Evolutionary conservation across 106 monocot genomes (phyloP).

Genomic region (Posidonia australis): DNA sequence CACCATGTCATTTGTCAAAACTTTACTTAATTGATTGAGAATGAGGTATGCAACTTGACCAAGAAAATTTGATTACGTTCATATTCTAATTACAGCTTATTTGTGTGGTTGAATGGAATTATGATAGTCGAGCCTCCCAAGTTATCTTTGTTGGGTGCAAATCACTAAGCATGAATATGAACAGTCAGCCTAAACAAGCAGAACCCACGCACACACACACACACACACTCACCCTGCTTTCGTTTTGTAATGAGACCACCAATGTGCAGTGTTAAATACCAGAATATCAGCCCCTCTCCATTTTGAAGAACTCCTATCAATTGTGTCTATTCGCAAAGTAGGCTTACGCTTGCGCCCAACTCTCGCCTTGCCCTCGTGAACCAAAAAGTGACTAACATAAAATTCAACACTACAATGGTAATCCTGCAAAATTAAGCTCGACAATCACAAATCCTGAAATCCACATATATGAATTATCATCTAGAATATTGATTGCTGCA

Average conservation of each 20-base stretch:
- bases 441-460: neutral
- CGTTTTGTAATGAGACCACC: slow-evolving; percentile 95
- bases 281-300: slow-evolving; percentile 86
- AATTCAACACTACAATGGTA: slow-evolving; percentile 89
- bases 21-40: too few relatives aligned
- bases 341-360: slow-evolving; percentile 36
- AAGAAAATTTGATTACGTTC: too few relatives aligned
- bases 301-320: slow-evolving; percentile 67
- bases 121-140: too few relatives aligned
- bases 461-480: too few relatives aligned
- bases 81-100: too few relatives aligned
- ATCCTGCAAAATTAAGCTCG: slow-evolving; percentile 41
- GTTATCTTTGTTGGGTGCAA: too few relatives aligned
- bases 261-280: slow-evolving; percentile 88
- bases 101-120: too few relatives aligned
- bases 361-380: slow-evolving; percentile 72
- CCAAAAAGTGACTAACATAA: slow-evolving; percentile 79
- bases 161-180: too few relatives aligned
- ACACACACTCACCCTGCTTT: slow-evolving; percentile 57
- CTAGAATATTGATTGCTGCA: too few relatives aligned
- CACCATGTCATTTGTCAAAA: too few relatives aligned
- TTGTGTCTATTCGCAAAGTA: slow-evolving; percentile 60
- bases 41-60: too few relatives aligned
- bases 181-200: neutral
- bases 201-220: neutral